Evolutionary conservation across 345 rosid species (phyloP).

Genomic region (Hypericum androsaemum): DNA sequence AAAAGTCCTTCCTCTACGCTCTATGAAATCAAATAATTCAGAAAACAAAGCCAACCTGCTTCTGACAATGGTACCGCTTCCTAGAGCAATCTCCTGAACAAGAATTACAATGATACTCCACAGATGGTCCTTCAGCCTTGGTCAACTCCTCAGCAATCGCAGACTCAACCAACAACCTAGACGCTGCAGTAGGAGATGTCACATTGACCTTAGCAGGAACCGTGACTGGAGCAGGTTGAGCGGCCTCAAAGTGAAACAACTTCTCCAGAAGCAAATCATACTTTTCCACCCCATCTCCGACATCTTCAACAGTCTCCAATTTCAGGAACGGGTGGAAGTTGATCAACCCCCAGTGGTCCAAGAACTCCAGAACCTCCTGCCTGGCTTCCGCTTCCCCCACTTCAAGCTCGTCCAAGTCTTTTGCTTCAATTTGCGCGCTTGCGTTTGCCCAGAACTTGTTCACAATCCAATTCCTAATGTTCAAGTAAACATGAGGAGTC

Average conservation of each 20-base stretch:
- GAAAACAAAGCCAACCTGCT: constrained; percentile 50
- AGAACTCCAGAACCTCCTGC: constrained; percentile 86
- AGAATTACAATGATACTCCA: constrained; percentile 96
- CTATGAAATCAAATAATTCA: constrained; percentile 1
- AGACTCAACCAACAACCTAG: constrained; percentile 69
- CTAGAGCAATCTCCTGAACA: constrained; percentile 99
- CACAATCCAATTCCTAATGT: constrained; percentile 81
- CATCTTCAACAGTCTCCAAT: constrained; percentile 29
- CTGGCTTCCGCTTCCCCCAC: constrained; percentile 68
- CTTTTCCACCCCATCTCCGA: constrained; percentile 23
- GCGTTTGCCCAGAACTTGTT: constrained; percentile 75
- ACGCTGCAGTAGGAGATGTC: constrained; percentile 39
- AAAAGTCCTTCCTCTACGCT: too few species aligned
- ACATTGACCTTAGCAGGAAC: constrained; percentile 34
- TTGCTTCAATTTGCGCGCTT: constrained; percentile 41
- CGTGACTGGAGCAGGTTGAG: constrained; percentile 38
- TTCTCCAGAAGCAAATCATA: constrained; percentile 55
- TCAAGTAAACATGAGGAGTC: constrained; percentile 53
- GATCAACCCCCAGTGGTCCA: constrained; percentile 97
- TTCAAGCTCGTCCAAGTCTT: constrained; percentile 72
- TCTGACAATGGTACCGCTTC: constrained; percentile 97
- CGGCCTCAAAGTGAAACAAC: constrained; percentile 58
- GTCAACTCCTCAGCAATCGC: constrained; percentile 61
- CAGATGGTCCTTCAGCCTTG: constrained; percentile 74
- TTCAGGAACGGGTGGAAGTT: constrained; percentile 86